Percentiles rank a stretch among this genome's conserved stretches.
These are phyloP conservation scores for Nakaseomyces kungkrabaensis DNA, from an alignment of 1,139 yeast species.

Conservation along the genomic window DNA sequence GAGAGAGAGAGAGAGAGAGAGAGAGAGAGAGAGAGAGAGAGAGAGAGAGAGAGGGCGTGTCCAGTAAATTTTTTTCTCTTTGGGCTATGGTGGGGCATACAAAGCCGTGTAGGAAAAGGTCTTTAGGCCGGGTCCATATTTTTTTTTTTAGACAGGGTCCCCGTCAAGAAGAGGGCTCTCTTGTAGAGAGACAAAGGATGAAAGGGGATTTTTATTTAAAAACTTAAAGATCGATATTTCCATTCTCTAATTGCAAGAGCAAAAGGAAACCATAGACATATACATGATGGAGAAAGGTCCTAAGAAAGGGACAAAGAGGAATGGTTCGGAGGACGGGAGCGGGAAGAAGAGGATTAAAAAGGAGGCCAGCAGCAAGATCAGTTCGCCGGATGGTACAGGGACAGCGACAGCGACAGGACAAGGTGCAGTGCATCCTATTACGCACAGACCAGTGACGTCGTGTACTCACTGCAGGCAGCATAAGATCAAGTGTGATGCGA, in stretches of 20 bases:
- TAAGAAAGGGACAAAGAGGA: not conserved
- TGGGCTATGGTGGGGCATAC: not conserved
- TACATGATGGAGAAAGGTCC: not conserved
- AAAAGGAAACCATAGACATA: not conserved
- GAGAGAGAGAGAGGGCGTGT: too few relatives aligned
- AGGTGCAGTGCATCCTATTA: conserved; percentile 27
- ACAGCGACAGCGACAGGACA: not conserved
- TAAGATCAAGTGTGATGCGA: conserved; percentile 86
- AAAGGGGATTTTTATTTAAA: too few relatives aligned
- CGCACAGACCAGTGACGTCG: conserved; percentile 80
- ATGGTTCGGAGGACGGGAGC: not conserved
- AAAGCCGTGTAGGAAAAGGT: too few relatives aligned
- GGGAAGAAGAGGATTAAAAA: not conserved
- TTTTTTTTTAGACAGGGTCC: too few relatives aligned
- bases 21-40: too few relatives aligned
- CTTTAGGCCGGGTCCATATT: too few relatives aligned
- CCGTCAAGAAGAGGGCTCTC: too few relatives aligned
- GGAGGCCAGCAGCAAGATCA: not conserved
- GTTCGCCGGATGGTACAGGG: not conserved
- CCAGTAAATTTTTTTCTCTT: too few relatives aligned
- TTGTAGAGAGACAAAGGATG: too few relatives aligned
- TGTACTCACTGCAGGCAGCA: conserved; percentile 94
- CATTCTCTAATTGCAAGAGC: not conserved
- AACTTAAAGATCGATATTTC: not conserved
- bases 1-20: too few relatives aligned